Evolutionary conservation across 2,329 filamentous ascomycete species (phyloP).

Genomic region (Neocucurbitaria cava): DNA sequence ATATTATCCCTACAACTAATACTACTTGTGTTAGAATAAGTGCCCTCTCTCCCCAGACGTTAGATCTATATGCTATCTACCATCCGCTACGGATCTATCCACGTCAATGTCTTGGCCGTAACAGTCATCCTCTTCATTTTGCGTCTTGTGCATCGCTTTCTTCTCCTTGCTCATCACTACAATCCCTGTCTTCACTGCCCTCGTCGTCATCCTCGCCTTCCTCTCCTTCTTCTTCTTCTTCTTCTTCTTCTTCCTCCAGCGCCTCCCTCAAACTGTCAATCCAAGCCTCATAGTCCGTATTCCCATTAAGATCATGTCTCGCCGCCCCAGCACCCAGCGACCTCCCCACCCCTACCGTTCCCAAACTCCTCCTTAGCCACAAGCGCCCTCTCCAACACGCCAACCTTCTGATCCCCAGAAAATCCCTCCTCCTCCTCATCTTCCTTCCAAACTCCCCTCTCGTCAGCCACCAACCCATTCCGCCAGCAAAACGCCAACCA

Average conservation of each 20-base stretch:
- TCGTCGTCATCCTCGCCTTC: neutral
- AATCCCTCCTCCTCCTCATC: neutral
- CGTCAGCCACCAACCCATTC: slow-evolving; percentile 42
- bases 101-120: no score
- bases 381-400: slow-evolving; percentile 37
- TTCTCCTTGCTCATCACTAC: no score
- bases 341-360: slow-evolving; percentile 1
- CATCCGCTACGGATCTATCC: no score
- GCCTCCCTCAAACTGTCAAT: slow-evolving; percentile 25
- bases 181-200: no score
- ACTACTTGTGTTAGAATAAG: no score
- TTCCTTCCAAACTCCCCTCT: slow-evolving; percentile 12
- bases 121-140: no score
- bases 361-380: slow-evolving; percentile 25
- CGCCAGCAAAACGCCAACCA: slow-evolving; percentile 50
- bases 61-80: neutral
- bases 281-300: slow-evolving; percentile 34
- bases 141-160: no score
- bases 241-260: slow-evolving; percentile 34
- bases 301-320: slow-evolving; percentile 6
- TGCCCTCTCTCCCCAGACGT: no score
- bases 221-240: neutral
- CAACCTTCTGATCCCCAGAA: slow-evolving; percentile 17
- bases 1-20: no score
- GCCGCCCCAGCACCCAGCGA: slow-evolving; percentile 21